Percentiles rank a stretch among this genome's conserved stretches.
Evolutionary conservation across 495 filamentous ascomycete species (phyloP).

Genomic region (Chlorociboria aeruginascens): DNA sequence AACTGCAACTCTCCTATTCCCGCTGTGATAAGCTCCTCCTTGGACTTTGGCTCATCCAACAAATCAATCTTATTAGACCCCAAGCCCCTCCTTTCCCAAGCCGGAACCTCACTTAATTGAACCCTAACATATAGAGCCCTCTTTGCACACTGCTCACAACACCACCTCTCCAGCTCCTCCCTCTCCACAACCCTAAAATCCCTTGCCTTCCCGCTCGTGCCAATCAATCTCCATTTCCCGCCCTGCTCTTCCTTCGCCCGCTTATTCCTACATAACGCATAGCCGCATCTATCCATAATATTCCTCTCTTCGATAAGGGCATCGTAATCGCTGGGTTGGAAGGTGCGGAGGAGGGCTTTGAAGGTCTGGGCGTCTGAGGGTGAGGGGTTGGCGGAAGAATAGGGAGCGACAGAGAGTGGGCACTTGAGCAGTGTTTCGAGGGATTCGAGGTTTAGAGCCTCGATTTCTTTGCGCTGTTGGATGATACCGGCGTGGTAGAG

Average conservation of each 20-base stretch:
- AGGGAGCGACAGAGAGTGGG: slow-evolving; percentile 31
- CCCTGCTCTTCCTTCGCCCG: slow-evolving; percentile 30
- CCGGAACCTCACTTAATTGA: slow-evolving; percentile 67
- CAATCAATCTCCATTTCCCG: slow-evolving; percentile 36
- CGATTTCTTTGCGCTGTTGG: slow-evolving; percentile 62
- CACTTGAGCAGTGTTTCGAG: slow-evolving; percentile 56
- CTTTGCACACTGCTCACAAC: slow-evolving; percentile 63
- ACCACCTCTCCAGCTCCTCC: slow-evolving; percentile 76
- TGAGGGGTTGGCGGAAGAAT: slow-evolving; percentile 47
- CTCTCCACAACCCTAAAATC: slow-evolving; percentile 23
- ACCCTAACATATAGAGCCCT: slow-evolving; percentile 74
- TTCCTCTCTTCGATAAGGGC: slow-evolving; percentile 78
- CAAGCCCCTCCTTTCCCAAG: slow-evolving; percentile 54
- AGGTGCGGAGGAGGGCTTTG: slow-evolving; percentile 47
- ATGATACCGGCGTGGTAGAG: slow-evolving; percentile 71
- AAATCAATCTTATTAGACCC: slow-evolving; percentile 34
- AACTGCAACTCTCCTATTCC: slow-evolving; percentile 16
- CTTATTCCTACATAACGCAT: slow-evolving; percentile 56
- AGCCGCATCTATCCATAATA: slow-evolving; percentile 67
- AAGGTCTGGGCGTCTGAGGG: slow-evolving; percentile 42
- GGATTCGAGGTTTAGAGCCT: slow-evolving; percentile 55
- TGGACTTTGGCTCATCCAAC: slow-evolving; percentile 33
- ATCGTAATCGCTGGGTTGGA: slow-evolving; percentile 80
- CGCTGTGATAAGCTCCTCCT: slow-evolving; percentile 16
- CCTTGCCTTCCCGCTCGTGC: slow-evolving; percentile 44